Evolutionary conservation across 495 filamentous ascomycete species (phyloP), one percentile per base, ranked within the genome.

Genomic region (Aspergillus hancockii): DNA sequence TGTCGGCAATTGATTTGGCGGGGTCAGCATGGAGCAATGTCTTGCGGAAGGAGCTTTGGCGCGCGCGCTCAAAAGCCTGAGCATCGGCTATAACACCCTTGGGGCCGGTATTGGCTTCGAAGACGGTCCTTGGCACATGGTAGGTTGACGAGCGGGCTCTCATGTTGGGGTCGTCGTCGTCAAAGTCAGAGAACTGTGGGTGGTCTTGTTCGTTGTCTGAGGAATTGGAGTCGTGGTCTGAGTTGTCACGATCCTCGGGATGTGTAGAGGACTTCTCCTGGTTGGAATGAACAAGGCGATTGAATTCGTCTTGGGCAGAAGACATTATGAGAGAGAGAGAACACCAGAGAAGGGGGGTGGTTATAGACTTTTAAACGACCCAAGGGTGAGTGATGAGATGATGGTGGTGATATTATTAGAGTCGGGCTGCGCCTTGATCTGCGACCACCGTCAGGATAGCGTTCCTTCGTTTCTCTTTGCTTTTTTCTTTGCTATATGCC

Each of bases 51-150:
- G 83, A 89, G 62, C 76, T 80, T 63, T 87, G 88, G 52, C 85
- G 85, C 12, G 93, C 91, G 54, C 87, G 84, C 73, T 97, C 92
- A 68, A 93, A 98, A 54, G 90, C 87, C 61, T 90, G 85, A 23
- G 94, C 94, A 68, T 98, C 94, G 63, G 95, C 92, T 60, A 98
- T 97, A 71, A 98, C 94, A 63, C 94, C 94, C 77, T 98, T 98
- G 55, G 97, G 95, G 25, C 94, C 94, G n/a, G 95, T 95, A 65
- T 94, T 90, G 61, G 84, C 84, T 65, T 94, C 86, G 75, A 88
- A 93, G 53, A 83, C 83, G 16, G 81, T 87, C 67, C 88, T 78
- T 50, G 79, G 75, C 38, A 79, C 63, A 53, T 79, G 79, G 66
- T 82, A 81, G 55, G 73, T 78, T 25, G 66, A 55, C 4, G 63